phyloP scores from a whole-genome alignment of 1,284 basidiomycete genomes.

The Jaminaea rosea region DNA sequence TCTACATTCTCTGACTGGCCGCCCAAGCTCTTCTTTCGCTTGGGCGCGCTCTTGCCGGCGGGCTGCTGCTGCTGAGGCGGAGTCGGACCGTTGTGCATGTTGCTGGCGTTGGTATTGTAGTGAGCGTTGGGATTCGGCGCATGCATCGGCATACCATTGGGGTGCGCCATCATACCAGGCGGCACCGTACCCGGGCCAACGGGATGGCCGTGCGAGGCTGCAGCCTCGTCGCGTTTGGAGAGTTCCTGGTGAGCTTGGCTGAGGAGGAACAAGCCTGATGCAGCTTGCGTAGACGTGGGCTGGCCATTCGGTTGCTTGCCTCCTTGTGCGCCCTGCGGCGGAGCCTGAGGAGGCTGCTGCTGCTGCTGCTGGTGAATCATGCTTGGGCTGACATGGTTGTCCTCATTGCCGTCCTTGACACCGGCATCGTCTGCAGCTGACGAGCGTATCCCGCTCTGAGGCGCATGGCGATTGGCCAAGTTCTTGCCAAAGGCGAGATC shows the following conservation, averaged over 20 bases:
- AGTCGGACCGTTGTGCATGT: neutral
- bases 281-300: conserved; percentile 8
- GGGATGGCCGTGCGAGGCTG: too few species aligned
- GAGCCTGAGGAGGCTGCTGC: too few species aligned
- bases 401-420: conserved; percentile 8
- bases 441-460: neutral
- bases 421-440: neutral
- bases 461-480: neutral
- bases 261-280: conserved; percentile 71
- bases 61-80: conserved; percentile 4
- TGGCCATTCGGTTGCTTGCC: neutral
- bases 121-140: conserved; percentile 3
- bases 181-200: too few species aligned
- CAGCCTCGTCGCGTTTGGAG: conserved; percentile 76
- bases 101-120: conserved; percentile 9
- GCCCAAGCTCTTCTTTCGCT: conserved; percentile 29
- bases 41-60: conserved; percentile 17
- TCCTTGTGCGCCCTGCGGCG: too few species aligned
- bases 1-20: too few species aligned
- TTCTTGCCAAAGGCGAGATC: conserved; percentile 28
- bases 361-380: conserved; percentile 25
- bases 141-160: neutral
- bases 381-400: conserved; percentile 18
- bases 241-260: conserved; percentile 90
- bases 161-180: neutral